A percentile compares a stretch with the other conserved stretches of the same genome.
Conservation (phyloP, 2,329 filamentous ascomycete species). For the Aspergillus flavus region DNA sequence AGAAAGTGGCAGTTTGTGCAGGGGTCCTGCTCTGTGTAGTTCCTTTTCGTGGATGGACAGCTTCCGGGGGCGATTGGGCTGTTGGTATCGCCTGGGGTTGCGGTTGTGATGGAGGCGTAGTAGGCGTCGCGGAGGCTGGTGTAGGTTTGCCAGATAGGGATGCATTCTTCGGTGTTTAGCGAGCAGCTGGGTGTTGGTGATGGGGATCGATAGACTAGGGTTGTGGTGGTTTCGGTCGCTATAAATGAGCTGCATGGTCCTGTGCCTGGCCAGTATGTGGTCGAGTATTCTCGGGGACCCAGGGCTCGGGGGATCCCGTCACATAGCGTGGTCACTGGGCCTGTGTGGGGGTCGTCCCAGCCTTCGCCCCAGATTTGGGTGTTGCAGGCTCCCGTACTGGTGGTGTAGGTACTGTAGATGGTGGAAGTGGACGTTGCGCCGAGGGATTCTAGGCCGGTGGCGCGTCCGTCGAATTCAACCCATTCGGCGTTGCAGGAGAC, state of each 20-base stretch:
- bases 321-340: constrained; percentile 26
- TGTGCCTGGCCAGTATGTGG: constrained; percentile 22
- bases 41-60: constrained; percentile 17
- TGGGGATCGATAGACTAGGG: constrained; percentile 15
- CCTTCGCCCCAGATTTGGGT: constrained; percentile 14
- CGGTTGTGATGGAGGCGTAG: constrained; percentile 5
- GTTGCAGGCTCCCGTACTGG: constrained; percentile 23
- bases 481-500: constrained; percentile 26
- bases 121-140: constrained; percentile 15
- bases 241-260: constrained; percentile 19
- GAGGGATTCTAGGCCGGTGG: constrained; percentile 17
- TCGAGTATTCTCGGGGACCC: constrained; percentile 20
- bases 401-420: constrained; percentile 16
- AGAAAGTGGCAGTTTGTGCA: constrained; percentile 26
- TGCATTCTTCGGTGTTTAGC: constrained; percentile 22
- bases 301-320: constrained; percentile 24
- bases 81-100: constrained; percentile 21
- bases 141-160: constrained; percentile 27
- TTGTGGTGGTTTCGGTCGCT: constrained; percentile 2
- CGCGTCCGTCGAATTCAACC: constrained; percentile 21
- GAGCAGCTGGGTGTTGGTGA: constrained; percentile 14
- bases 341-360: constrained; percentile 21
- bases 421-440: constrained; percentile 20
- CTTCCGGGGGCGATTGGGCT: constrained; percentile 19
- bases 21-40: constrained; percentile 21